Evolutionary conservation across 371 early-diverging fungal species (phyloP), one percentile per base, ranked within the genome.

Genomic region (Apophysomyces sp.): DNA sequence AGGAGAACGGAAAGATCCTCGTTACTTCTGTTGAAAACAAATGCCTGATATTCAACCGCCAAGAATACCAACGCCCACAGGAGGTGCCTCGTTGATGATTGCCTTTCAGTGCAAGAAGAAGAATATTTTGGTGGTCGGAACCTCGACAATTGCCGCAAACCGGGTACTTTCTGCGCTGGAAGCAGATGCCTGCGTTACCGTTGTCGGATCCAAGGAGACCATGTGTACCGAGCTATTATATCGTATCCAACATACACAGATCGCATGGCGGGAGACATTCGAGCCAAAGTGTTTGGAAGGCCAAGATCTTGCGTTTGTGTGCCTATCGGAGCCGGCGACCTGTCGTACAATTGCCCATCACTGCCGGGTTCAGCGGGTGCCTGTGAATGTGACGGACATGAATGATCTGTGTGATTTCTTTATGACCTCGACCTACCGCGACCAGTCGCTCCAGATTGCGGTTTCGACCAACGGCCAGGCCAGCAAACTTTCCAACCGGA

Each of bases 391-490:
- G n/a, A 85, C 92, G 0, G 93, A 93, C 63, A 82, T 80, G 56
- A 86, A 85, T 28, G 88, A 91, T 9, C 70, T 89, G 12, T 92
- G 89, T 61, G 91, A 93, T 57, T 92, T 93, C 62, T 91, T 85
- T 76, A 92, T 92, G 83, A 90, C 90, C 60, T 88, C 91, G 11
- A 88, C 82, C 21, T 83, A 87, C 61, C 76, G 89, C 12, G 90
- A 89, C 59, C 87, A 87, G 34, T 83, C 88, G 15, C 67, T 89
- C 13, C 91, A 92, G 68, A 80, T 93, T 54, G 90, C 89, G 0
- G 90, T 93, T 5, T 89, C 92, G 21, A 92, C 92, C 0, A 92
- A 92, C 57, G 90, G 91, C 0, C 85, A 88, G 66, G 93, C 92
- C 0, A 91, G 91, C 3, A 77, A 91, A 16, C 66, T 92, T 32